Evolutionary conservation across 1,284 basidiomycete genomes (phyloP).

Genomic region (Ganoderma lingzhi): DNA sequence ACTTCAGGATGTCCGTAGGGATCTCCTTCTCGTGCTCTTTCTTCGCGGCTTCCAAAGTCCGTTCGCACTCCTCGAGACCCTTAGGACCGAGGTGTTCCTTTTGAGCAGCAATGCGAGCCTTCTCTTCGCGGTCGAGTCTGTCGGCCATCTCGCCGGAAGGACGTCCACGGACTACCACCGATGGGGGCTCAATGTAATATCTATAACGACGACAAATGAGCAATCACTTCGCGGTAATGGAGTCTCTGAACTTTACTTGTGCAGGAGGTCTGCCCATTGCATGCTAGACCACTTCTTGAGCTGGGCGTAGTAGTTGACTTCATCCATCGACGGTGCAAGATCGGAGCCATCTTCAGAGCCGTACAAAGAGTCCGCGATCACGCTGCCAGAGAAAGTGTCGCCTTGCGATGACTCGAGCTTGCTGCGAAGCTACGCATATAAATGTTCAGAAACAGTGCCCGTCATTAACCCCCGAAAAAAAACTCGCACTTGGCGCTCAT

Average conservation of each 20-base stretch:
- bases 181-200: constrained; percentile 79
- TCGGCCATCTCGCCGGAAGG: constrained; percentile 90
- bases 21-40: constrained; percentile 87
- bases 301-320: constrained; percentile 76
- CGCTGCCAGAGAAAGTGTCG: constrained; percentile 73
- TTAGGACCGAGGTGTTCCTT: constrained; percentile 78
- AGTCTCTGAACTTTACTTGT: constrained; percentile 58
- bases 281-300: constrained; percentile 78
- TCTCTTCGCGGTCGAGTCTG: constrained; percentile 85
- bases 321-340: constrained; percentile 78
- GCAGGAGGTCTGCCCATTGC: constrained; percentile 86
- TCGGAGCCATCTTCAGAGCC: constrained; percentile 87
- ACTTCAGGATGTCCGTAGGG: constrained; percentile 80
- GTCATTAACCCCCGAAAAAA: constrained; percentile 4
- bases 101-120: constrained; percentile 78
- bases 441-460: not conserved
- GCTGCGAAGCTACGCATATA: constrained; percentile 65
- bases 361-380: constrained; percentile 92
- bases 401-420: constrained; percentile 81
- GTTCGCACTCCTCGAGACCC: constrained; percentile 79
- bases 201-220: constrained; percentile 48
- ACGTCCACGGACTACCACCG: constrained; percentile 83
- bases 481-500: constrained; percentile 79
- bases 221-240: not conserved
- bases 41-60: constrained; percentile 85